These are phyloP conservation scores for Argentina anserina DNA, from an alignment of 306 rosid species.

Conservation along the genomic window DNA sequence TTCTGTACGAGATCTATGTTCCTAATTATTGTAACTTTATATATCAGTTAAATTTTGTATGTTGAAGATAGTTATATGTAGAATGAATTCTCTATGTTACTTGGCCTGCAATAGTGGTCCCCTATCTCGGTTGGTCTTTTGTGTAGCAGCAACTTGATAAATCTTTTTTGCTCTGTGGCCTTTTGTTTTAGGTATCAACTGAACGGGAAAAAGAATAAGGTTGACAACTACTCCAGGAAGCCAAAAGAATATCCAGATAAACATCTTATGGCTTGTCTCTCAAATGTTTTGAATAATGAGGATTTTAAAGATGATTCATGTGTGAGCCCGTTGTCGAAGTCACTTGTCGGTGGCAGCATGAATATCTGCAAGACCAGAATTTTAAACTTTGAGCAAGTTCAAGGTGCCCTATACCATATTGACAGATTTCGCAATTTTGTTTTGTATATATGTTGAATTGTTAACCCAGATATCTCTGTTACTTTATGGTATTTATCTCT, in stretches of 20 bases:
- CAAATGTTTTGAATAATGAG: conserved; percentile 47
- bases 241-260: conserved; percentile 39
- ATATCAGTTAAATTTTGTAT: not conserved
- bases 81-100: not conserved
- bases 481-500: conserved; percentile 31
- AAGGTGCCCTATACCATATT: conserved; percentile 51
- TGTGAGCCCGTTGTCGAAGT: conserved; percentile 59
- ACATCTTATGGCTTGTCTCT: conserved; percentile 31
- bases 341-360: conserved; percentile 79
- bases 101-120: not conserved
- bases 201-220: conserved; percentile 62
- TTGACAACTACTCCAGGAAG: conserved; percentile 46
- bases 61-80: not conserved
- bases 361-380: conserved; percentile 70
- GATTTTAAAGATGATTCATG: conserved; percentile 57
- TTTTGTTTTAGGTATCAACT: conserved; percentile 67
- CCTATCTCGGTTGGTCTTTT: not conserved
- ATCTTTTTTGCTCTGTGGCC: not conserved
- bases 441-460: not conserved
- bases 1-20: not conserved
- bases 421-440: conserved; percentile 1
- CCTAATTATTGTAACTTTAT: conserved; percentile 3
- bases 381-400: conserved; percentile 46
- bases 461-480: not conserved
- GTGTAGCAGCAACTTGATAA: not conserved